These are phyloP conservation scores for Shiraia sp. DNA, from an alignment of 2,329 filamentous ascomycete genomes.

Conservation along the genomic window DNA sequence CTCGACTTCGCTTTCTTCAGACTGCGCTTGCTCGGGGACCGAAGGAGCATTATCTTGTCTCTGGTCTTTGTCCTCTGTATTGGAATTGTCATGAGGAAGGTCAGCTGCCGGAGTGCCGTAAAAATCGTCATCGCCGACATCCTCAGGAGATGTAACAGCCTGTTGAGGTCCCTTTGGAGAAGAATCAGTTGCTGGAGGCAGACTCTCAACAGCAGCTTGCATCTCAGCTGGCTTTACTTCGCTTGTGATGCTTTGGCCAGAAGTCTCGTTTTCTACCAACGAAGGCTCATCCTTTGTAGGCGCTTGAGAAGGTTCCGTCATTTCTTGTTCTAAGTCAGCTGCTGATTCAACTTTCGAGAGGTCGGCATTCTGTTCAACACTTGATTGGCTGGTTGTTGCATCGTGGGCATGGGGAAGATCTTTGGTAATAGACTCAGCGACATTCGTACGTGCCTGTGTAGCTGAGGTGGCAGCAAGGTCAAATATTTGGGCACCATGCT, in stretches of 20 bases:
- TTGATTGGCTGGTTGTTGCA: too few species aligned
- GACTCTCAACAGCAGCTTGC: neutral
- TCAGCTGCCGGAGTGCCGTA: conserved; percentile 31
- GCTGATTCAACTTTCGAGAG: too few species aligned
- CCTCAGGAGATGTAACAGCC: conserved; percentile 27
- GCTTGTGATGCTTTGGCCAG: neutral
- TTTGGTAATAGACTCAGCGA: neutral
- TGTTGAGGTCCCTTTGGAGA: conserved; percentile 6
- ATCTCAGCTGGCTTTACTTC: too few species aligned
- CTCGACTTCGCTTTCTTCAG: conserved; percentile 39
- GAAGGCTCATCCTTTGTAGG: too few species aligned
- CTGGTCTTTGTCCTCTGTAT: conserved; percentile 4
- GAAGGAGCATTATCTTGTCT: conserved; percentile 1
- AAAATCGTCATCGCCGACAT: conserved; percentile 36
- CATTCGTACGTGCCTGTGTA: neutral
- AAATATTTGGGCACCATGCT: neutral
- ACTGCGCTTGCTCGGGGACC: conserved; percentile 16
- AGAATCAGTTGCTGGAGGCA: neutral
- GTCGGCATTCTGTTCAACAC: too few species aligned
- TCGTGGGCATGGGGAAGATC: too few species aligned
- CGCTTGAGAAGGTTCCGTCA: neutral
- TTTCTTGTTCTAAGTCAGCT: too few species aligned
- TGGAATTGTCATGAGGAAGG: neutral
- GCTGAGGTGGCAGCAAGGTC: neutral
- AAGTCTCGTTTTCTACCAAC: neutral